These are phyloP conservation scores for Combretum micranthum DNA, from an alignment of 345 rosid species.

Conservation along the genomic window DNA sequence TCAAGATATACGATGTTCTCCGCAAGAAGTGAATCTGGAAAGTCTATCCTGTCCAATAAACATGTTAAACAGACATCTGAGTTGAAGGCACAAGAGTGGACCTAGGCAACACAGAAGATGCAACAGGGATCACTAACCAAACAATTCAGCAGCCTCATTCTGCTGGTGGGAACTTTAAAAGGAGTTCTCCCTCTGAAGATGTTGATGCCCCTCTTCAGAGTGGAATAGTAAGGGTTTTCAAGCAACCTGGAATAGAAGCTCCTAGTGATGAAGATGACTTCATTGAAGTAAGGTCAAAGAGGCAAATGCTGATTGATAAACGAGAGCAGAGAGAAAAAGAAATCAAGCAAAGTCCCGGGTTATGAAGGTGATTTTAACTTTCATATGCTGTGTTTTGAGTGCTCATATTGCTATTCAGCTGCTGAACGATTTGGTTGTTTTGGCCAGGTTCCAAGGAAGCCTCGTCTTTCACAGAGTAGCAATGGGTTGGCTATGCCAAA, in stretches of 20 bases:
- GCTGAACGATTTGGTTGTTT: conserved; percentile 3
- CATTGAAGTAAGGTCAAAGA: conserved; percentile 96
- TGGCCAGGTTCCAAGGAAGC: conserved; percentile 54
- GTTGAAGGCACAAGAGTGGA: conserved; percentile 36
- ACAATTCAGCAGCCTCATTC: conserved; percentile 22
- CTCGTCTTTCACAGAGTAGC: conserved; percentile 37
- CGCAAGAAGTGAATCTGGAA: conserved; percentile 38
- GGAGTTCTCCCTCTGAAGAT: conserved; percentile 39
- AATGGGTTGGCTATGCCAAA: conserved; percentile 27
- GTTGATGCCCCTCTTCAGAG: conserved; percentile 74
- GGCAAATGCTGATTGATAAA: conserved; percentile 93
- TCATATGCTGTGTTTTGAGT: conserved; percentile 3
- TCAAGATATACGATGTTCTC: conserved; percentile 32
- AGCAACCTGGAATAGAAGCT: conserved; percentile 90
- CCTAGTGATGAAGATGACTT: conserved; percentile 94
- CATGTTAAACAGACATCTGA: conserved; percentile 41
- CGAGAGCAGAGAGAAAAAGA: conserved; percentile 98
- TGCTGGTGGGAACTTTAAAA: conserved; percentile 42
- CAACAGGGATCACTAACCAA: conserved; percentile 36
- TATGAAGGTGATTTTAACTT: conserved; percentile 52
- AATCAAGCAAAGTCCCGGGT: conserved; percentile 77
- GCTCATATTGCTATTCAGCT: conserved; percentile 5
- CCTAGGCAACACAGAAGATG: conserved; percentile 28
- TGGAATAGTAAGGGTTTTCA: conserved; percentile 65
- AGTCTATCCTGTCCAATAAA: conserved; percentile 47